Base-by-base conservation (phyloP, 495 filamentous ascomycete species). In the Endocarpon pusillum region DNA sequence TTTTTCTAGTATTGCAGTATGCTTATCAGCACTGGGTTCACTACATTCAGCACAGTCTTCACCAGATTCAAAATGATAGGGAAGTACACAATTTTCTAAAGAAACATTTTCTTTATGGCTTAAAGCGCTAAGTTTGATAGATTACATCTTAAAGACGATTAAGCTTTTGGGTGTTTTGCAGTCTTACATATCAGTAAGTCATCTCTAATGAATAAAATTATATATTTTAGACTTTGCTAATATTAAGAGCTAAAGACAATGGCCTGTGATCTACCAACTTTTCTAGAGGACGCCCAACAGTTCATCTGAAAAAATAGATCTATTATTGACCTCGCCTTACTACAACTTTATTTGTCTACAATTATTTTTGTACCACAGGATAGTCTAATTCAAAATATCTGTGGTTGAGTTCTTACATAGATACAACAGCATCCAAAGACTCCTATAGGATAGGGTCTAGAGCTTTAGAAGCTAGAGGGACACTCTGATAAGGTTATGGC, bases 11-110 rank as follows among this genome's bases (percentile, higher is more conserved):
- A 26, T 20, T 58, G n/a, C 43, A 47, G 38, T 60, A 67, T 35
- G 42, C 55, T 19, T 68, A 59, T 46, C 48, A 44, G 11, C 62
- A 61, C 38, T 71, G 57, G 66, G 47, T 59, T 28, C 23, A 57
- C 35, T 61, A 73, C 48, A 18, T 64, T 19, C 24, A 53, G 32
- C 21, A 55, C 35, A 54, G 51, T 33, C 36, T 45, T 16, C 9
- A 33, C 15, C 4, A 8, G 11, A 17, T 56, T 19, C 17, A 34
- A 27, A 41, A 58, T 31, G 30, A 41, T 18, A 41, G 39, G 35
- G 33, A 35, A 10, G 42, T 55, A 8, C 22, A 51, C 29, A 17
- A 10, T 4, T 68, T 67, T 28, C 41, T 67, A n/a, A 22, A 41
- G 34, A 21, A 47, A 34, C 51, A 67, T 43, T 53, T 69, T 24